phyloP scores from a whole-genome alignment of 1,284 basidiomycete genomes.

The Pholiota adiposa region DNA sequence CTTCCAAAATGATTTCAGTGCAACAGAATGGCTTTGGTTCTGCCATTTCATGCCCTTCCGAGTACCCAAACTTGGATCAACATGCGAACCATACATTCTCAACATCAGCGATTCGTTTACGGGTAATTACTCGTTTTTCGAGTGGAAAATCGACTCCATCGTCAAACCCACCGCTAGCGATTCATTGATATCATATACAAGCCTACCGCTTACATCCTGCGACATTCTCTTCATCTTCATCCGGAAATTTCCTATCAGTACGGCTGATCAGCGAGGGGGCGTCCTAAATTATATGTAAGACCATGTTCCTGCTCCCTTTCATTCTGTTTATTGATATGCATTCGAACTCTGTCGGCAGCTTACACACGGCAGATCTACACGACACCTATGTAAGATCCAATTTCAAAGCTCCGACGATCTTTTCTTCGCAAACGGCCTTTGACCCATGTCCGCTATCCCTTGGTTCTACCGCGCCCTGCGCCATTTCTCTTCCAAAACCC shows the following conservation, averaged over 20 bases:
- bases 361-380: conserved; percentile 5
- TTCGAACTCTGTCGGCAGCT: not conserved
- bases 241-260: conserved; percentile 7
- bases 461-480: conserved; percentile 20
- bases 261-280: conserved; percentile 3
- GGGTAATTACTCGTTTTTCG: conserved; percentile 29
- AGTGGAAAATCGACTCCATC: conserved; percentile 26
- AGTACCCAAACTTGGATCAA: conserved; percentile 23
- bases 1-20: conserved; percentile 28
- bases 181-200: conserved; percentile 28
- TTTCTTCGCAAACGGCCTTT: conserved; percentile 25
- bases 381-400: conserved; percentile 18
- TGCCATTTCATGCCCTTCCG: conserved; percentile 18
- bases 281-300: conserved; percentile 11
- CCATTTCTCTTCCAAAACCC: conserved; percentile 13
- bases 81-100: conserved; percentile 28
- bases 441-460: conserved; percentile 25
- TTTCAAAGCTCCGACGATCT: conserved; percentile 14
- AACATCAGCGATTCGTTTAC: conserved; percentile 29
- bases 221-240: conserved; percentile 23
- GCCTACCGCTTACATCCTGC: conserved; percentile 26
- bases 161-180: conserved; percentile 24
- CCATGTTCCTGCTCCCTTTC: not conserved
- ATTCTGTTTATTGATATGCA: not conserved
- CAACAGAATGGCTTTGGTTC: conserved; percentile 24